A percentile compares a stretch with the other conserved stretches of the same genome.
Evolutionary conservation across 1,284 basidiomycete genomes (phyloP).

Genomic region (Somion occarium): DNA sequence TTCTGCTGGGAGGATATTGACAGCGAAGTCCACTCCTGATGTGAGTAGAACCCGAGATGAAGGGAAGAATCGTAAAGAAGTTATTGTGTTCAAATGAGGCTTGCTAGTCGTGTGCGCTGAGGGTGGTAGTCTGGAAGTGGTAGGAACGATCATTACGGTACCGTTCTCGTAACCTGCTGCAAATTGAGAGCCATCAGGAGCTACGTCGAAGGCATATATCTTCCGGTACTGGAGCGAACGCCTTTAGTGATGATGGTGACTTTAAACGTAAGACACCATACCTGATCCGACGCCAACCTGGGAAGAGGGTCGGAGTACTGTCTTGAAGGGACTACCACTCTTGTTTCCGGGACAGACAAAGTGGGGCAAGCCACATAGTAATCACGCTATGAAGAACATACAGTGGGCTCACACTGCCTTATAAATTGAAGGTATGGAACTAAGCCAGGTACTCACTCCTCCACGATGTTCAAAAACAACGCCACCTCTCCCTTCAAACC

Average conservation of each 20-base stretch:
- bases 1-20: constrained; percentile 58
- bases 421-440: constrained; percentile 4
- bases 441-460: constrained; percentile 29
- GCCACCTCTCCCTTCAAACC: constrained; percentile 34
- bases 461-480: constrained; percentile 30
- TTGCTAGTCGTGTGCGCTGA: constrained; percentile 29
- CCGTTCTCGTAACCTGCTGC: constrained; percentile 60
- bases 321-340: constrained; percentile 37
- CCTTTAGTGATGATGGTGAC: neutral
- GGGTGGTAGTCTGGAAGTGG: constrained; percentile 14
- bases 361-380: constrained; percentile 29
- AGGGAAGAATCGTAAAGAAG: constrained; percentile 57
- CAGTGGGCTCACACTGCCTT: too few species aligned
- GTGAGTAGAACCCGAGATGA: constrained; percentile 61
- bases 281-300: constrained; percentile 36
- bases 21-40: constrained; percentile 56
- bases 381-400: too few species aligned
- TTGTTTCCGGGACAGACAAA: constrained; percentile 41
- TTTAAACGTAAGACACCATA: constrained; percentile 10
- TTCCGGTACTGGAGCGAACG: constrained; percentile 22
- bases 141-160: constrained; percentile 41
- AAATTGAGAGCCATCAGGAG: constrained; percentile 52
- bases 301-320: constrained; percentile 40
- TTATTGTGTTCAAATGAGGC: constrained; percentile 52
- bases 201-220: constrained; percentile 59